Base-by-base conservation (phyloP, 108 stramenopile species). In the Mediolabrus comicus region DNA sequence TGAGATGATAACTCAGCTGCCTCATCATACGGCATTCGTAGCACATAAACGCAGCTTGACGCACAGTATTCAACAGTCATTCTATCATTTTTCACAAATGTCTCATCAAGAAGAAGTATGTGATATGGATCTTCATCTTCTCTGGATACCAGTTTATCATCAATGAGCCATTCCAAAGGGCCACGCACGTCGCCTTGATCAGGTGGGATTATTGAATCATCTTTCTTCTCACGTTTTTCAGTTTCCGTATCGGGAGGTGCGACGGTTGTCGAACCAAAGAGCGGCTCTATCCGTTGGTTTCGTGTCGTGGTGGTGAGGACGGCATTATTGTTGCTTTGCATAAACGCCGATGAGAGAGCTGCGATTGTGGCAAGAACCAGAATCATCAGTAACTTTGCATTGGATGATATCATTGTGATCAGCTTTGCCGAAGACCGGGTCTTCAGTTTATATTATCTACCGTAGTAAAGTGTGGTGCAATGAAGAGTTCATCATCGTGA, bases 81-180 rank as follows among this genome's bases (percentile, higher is more conserved):
- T 30, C 87, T 84, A 9, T 74, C 70, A 51, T 77, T 83, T 33
- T 89, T 78, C 10, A 75, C 74, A 67, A 85, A 94, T 34, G 92
- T 94, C 12, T 52, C 67, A 27, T 80, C 84, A 25, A 94, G 36
- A 0, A 94, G 56, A n/a, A 94, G 62, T 41, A 94, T 94, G 72
- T 94, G 92, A 53, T 84, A 94, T 13, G 92, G 92, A 74, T 91
- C 92, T 16, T 88, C 79, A 53, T 70, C 76, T 34, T 91, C 86
- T 13, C 92, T 79, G 2, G 83, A 77, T 31, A 72, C 74, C 8
- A 59, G 33, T 5, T 28, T 54, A 43, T 91, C 92, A 53, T 82
- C 81, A 22, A 87, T 84, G 10, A 88, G 51, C 67, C 86, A 94
- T 63, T 94, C 92, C 32, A 94, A 62, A 4, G 88, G 85, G 16